A percentile compares a stretch with the other conserved stretches of the same genome.
Conservation (phyloP, 169 alveolate genomes). For the Babesia ovis region DNA sequence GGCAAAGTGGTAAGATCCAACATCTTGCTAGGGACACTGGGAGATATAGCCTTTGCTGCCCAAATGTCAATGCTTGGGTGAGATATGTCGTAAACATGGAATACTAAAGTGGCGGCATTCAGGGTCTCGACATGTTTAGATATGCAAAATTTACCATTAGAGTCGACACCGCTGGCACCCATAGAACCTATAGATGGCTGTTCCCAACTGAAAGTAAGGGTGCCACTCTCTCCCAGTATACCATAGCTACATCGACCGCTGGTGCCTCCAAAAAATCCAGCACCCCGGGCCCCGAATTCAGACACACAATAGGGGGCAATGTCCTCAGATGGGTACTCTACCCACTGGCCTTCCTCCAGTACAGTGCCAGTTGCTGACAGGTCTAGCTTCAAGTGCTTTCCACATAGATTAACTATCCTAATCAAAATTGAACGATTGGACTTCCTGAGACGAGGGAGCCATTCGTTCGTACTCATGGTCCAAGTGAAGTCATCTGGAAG, state of each 20-base stretch:
- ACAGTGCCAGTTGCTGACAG: slow-evolving; percentile 29
- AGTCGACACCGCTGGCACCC: slow-evolving; percentile 72
- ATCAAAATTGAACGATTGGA: slow-evolving; percentile 80
- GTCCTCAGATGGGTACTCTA: slow-evolving; percentile 82
- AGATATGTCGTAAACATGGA: slow-evolving; percentile 78
- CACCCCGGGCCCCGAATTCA: slow-evolving; percentile 82
- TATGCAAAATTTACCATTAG: slow-evolving; percentile 70
- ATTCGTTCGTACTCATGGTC: slow-evolving; percentile 68
- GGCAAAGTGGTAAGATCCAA: slow-evolving; percentile 19
- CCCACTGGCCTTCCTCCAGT: slow-evolving; percentile 78
- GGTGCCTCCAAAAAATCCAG: slow-evolving; percentile 77
- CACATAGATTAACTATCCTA: slow-evolving; percentile 80
- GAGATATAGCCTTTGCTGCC: slow-evolving; percentile 59
- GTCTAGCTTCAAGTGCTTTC: slow-evolving; percentile 65
- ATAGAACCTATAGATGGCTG: slow-evolving; percentile 74
- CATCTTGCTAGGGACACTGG: slow-evolving; percentile 18
- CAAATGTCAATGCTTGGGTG: slow-evolving; percentile 64
- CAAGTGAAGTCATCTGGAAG: slow-evolving; percentile 58
- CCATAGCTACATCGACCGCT: slow-evolving; percentile 72
- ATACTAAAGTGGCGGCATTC: slow-evolving; percentile 80
- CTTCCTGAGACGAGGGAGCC: slow-evolving; percentile 78
- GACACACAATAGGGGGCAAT: slow-evolving; percentile 78
- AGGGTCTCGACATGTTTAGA: slow-evolving; percentile 73
- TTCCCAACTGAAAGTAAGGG: slow-evolving; percentile 75
- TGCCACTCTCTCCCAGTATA: slow-evolving; percentile 74